Evolutionary conservation across 2,329 filamentous ascomycete species (phyloP).

Genomic region (Beauveria brongniartii): DNA sequence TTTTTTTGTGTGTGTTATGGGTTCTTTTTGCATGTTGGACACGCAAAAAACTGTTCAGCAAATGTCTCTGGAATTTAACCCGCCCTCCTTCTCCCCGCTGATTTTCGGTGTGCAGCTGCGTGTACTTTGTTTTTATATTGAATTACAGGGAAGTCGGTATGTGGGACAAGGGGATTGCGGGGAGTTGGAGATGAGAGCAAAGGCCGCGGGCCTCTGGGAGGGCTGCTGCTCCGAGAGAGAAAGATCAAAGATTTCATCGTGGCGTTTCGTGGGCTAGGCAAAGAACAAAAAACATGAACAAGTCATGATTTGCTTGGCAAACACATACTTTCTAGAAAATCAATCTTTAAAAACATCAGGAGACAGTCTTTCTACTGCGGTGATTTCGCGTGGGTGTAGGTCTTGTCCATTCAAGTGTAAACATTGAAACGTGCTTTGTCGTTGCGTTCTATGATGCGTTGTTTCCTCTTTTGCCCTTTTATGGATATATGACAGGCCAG

Average conservation of each 20-base stretch:
- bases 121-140: background rate
- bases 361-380: conserved; percentile 17
- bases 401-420: background rate
- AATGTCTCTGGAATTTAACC: background rate
- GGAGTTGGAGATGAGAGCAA: background rate
- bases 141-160: background rate
- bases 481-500: background rate
- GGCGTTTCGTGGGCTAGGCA: conserved; percentile 7
- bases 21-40: background rate
- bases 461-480: background rate
- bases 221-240: background rate
- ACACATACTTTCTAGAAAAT: background rate
- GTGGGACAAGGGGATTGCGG: background rate
- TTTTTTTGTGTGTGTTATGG: conserved; percentile 4
- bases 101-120: background rate
- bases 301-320: background rate
- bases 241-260: conserved; percentile 2
- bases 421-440: background rate
- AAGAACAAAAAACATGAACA: background rate
- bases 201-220: background rate
- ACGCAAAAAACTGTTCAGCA: background rate
- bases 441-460: conserved; percentile 6
- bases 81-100: background rate
- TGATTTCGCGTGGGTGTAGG: background rate
- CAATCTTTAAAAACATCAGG: conserved; percentile 23